Evolutionary conservation across 2,329 filamentous ascomycete species (phyloP).

Genomic region (Cytospora piceae): DNA sequence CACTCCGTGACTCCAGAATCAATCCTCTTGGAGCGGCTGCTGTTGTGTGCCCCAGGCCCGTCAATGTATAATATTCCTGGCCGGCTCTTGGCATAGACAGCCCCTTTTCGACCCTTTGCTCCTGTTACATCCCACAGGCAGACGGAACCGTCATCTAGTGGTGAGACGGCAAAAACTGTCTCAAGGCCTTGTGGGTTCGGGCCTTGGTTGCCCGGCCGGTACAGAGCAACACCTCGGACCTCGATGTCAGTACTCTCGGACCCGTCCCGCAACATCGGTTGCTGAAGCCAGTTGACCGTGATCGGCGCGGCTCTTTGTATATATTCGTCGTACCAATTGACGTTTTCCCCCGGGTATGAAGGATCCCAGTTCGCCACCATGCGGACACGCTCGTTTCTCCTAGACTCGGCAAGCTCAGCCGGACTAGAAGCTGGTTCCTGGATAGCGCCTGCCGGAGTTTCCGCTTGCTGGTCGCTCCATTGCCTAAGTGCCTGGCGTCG

Average conservation of each 20-base stretch:
- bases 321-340: conserved; percentile 89
- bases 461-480: conserved; percentile 37
- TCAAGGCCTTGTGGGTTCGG: conserved; percentile 51
- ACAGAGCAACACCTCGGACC: conserved; percentile 73
- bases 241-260: conserved; percentile 58
- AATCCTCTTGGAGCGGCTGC: conserved; percentile 64
- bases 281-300: conserved; percentile 76
- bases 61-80: conserved; percentile 69
- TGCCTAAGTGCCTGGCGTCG: conserved; percentile 49
- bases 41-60: conserved; percentile 49
- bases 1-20: conserved; percentile 77
- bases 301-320: conserved; percentile 78
- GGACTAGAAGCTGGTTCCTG: not conserved
- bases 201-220: conserved; percentile 56
- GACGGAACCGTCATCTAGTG: conserved; percentile 85
- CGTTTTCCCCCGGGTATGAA: conserved; percentile 68
- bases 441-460: not conserved
- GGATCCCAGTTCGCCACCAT: conserved; percentile 84
- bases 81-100: conserved; percentile 66
- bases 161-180: conserved; percentile 67
- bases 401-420: conserved; percentile 7
- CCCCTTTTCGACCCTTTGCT: conserved; percentile 58
- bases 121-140: conserved; percentile 80
- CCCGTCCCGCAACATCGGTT: conserved; percentile 52
- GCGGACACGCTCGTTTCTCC: conserved; percentile 51